Evolutionary conservation across 108 stramenopile genomes (phyloP), one percentile per base, ranked within the genome.

Genomic region (Skeletonema marinoi): DNA sequence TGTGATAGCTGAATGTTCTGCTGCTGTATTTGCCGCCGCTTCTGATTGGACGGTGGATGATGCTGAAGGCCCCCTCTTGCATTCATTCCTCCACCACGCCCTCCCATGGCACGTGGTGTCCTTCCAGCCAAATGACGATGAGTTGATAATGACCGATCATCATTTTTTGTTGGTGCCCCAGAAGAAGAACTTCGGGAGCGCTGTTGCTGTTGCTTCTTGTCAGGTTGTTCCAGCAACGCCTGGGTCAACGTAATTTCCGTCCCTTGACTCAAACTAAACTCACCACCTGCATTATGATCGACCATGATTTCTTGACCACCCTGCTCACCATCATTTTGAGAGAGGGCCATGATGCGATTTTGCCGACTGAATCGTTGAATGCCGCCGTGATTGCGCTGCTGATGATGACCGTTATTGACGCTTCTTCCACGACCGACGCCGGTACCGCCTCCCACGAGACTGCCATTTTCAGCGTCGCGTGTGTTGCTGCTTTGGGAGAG

Each of bases 11-110:
- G 54, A 25, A 56, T 25, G 10, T 56, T 56, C 9, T 56, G 19
- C 25, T 56, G 54, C 54, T 50, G 39, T 41, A 46, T 46, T 46
- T 46, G 54, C 54, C n/a, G 54, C 54, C 54, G 6, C 54, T 56
- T 56, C 21, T 56, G 54, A 56, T 56, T 56, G 54, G 25, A 56
- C n/a, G 54, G 54, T 56, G 25, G 54, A 56, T 56, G 54, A 56
- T 56, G 39, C 39, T 41, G 54, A 56, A 0, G 16, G 0, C 25
- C 54, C 25, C 6, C 54, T n/a, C 44, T 46, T n/a, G n/a, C 44
- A n/a, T n/a, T n/a, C 44, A 46, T 46, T 46, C 16, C 25, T 1
- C 54, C 54, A 29, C 25, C 25, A 0, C 21, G 54, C 2, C 54
- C 54, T 25, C 54, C 54, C 21, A 56, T 29, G 54, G 54, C 54